Conservation (phyloP, 768 basidiomycete genomes). For the Polyporus arcularius region DNA sequence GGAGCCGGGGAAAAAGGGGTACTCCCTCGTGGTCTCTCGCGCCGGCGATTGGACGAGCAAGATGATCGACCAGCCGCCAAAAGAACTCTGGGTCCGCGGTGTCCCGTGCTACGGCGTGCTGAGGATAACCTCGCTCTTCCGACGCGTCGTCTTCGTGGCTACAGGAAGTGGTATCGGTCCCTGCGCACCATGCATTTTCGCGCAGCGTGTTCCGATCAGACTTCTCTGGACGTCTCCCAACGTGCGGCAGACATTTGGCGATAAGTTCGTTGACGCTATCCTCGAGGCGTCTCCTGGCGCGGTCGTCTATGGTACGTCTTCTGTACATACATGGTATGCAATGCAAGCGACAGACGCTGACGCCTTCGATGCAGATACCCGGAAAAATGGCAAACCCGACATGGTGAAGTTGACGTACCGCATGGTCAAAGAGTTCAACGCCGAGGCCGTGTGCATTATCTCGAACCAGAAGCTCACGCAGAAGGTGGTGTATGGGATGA, state of each 20-base stretch:
- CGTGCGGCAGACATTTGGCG: constrained; percentile 61
- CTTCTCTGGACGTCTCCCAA: constrained; percentile 67
- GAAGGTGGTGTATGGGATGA: constrained; percentile 62
- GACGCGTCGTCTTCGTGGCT: constrained; percentile 56
- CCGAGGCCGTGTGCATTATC: constrained; percentile 55
- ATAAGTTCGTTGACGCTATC: constrained; percentile 58
- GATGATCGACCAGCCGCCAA: constrained; percentile 55
- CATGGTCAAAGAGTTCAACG: constrained; percentile 38
- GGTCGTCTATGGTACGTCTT: constrained; percentile 53
- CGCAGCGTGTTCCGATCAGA: constrained; percentile 49
- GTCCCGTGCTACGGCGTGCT: constrained; percentile 57
- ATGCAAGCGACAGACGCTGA: not conserved
- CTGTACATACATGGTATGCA: not conserved
- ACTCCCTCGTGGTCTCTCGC: constrained; percentile 56
- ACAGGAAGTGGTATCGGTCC: constrained; percentile 63
- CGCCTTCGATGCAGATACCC: constrained; percentile 29
- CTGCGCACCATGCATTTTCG: constrained; percentile 57
- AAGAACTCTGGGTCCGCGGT: constrained; percentile 58
- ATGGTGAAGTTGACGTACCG: constrained; percentile 40
- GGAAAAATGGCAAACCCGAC: constrained; percentile 37
- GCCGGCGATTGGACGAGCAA: constrained; percentile 64
- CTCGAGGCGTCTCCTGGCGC: constrained; percentile 55
- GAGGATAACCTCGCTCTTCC: constrained; percentile 55
- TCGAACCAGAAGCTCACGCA: constrained; percentile 59
- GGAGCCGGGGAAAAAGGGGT: constrained; percentile 38